These are phyloP conservation scores for Ophiostoma australiae DNA, from an alignment of 2,329 filamentous ascomycete species.

Conservation along the genomic window DNA sequence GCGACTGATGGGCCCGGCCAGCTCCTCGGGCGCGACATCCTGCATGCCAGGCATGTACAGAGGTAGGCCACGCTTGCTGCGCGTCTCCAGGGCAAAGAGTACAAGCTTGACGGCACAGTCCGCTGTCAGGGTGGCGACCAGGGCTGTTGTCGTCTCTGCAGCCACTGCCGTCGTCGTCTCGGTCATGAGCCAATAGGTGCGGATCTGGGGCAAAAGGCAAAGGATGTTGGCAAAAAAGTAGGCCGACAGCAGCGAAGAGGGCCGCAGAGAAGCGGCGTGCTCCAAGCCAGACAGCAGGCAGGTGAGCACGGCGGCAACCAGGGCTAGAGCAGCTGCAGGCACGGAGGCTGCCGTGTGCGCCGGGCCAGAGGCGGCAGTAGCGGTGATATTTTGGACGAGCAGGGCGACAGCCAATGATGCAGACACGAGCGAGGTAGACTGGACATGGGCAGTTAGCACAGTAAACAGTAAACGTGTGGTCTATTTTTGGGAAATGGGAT, in stretches of 20 bases:
- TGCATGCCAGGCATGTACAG: slow-evolving; percentile 42
- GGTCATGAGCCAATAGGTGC: slow-evolving; percentile 41
- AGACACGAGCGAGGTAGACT: too few species aligned
- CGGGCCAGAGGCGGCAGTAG: slow-evolving; percentile 1
- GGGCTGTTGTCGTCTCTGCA: slow-evolving; percentile 31
- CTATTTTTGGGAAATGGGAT: too few species aligned
- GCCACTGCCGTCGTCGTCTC: slow-evolving; percentile 28
- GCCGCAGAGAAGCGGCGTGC: slow-evolving; percentile 42
- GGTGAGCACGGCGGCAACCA: slow-evolving; percentile 30
- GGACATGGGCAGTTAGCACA: too few species aligned
- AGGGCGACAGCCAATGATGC: too few species aligned
- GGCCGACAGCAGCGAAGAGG: slow-evolving; percentile 42
- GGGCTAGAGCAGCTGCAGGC: slow-evolving; percentile 23
- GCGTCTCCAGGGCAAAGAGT: slow-evolving; percentile 42
- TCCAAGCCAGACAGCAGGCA: slow-evolving; percentile 43
- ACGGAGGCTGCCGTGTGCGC: slow-evolving; percentile 22
- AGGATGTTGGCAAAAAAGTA: slow-evolving; percentile 44
- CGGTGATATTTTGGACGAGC: too few species aligned
- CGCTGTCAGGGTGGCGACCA: slow-evolving; percentile 40
- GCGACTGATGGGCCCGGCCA: slow-evolving; percentile 21
- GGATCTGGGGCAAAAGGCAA: slow-evolving; percentile 42
- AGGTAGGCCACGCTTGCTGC: slow-evolving; percentile 38
- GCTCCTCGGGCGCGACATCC: too few species aligned
- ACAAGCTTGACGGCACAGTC: slow-evolving; percentile 40
- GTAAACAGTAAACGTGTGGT: too few species aligned